A percentile compares a stretch with the other conserved stretches of the same genome.
phyloP scores from a whole-genome alignment of 176 grass and related monocot species.

The Dactylis glomerata region DNA sequence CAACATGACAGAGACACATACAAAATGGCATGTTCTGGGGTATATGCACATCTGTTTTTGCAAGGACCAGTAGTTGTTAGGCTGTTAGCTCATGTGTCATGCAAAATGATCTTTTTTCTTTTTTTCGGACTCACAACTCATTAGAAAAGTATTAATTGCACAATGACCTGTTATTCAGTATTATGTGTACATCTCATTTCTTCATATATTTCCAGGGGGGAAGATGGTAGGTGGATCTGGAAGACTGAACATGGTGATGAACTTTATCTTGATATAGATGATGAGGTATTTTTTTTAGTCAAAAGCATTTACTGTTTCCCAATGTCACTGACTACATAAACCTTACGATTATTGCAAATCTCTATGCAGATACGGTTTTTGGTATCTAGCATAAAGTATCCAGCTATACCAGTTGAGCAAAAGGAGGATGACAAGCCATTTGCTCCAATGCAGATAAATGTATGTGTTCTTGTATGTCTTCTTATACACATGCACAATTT shows the following conservation, averaged over 20 bases:
- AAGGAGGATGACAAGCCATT: constrained; percentile 70
- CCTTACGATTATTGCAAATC: constrained; percentile 12
- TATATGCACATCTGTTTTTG: background rate
- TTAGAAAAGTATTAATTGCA: too few species aligned
- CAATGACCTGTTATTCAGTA: background rate
- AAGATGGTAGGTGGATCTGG: constrained; percentile 77
- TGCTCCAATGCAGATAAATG: constrained; percentile 85
- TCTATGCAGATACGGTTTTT: constrained; percentile 72
- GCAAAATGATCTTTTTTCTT: background rate
- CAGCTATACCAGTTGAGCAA: constrained; percentile 77
- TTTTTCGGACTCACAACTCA: too few species aligned
- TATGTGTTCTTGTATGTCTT: constrained; percentile 30
- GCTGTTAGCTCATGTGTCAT: background rate
- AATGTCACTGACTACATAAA: background rate
- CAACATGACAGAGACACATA: background rate
- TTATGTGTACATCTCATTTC: constrained; percentile 20
- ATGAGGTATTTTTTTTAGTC: constrained; percentile 55
- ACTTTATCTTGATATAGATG: constrained; percentile 71
- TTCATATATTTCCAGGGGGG: constrained; percentile 30
- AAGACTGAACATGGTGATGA: constrained; percentile 46
- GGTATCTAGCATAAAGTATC: constrained; percentile 80
- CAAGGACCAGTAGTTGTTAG: background rate
- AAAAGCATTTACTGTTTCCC: background rate
- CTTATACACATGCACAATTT: background rate
- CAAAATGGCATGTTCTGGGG: background rate